Conservation (phyloP, 352 stramenopile species). For the Phytophthora hybrid region DNA sequence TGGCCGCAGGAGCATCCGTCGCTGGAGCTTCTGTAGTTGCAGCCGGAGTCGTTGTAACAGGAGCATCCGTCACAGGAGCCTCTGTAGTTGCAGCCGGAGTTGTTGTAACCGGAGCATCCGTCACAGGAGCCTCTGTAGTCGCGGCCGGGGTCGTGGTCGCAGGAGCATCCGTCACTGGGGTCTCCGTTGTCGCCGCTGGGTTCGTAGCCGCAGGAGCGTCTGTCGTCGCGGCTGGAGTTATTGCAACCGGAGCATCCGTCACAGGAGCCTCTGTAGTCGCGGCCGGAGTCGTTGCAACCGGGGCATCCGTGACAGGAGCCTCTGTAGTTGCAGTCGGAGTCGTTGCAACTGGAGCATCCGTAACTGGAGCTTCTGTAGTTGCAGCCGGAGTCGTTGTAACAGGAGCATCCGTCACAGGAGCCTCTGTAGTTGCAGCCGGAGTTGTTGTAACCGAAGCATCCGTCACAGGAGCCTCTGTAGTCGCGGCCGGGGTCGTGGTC, state of each 20-base stretch:
- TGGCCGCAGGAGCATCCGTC: background rate
- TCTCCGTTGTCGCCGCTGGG: background rate
- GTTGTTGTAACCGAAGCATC: background rate
- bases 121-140: slow-evolving; percentile 3
- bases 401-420: background rate
- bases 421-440: slow-evolving; percentile 3
- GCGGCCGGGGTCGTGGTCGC: background rate
- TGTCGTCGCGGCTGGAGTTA: background rate
- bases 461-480: background rate
- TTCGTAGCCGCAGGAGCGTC: background rate
- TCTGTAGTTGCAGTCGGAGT: slow-evolving; percentile 7
- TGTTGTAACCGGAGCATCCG: background rate
- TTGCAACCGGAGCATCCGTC: background rate
- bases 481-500: background rate
- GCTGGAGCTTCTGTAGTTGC: too few relatives aligned
- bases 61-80: background rate
- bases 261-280: too few relatives aligned
- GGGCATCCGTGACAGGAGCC: background rate
- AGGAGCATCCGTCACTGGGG: background rate
- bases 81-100: too few relatives aligned
- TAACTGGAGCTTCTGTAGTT: background rate
- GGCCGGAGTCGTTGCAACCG: too few relatives aligned
- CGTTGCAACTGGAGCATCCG: background rate
- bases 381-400: background rate
- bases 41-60: too few relatives aligned